phyloP scores from a whole-genome alignment of 495 filamentous ascomycete species.

The Lasiosphaeria miniovina region DNA sequence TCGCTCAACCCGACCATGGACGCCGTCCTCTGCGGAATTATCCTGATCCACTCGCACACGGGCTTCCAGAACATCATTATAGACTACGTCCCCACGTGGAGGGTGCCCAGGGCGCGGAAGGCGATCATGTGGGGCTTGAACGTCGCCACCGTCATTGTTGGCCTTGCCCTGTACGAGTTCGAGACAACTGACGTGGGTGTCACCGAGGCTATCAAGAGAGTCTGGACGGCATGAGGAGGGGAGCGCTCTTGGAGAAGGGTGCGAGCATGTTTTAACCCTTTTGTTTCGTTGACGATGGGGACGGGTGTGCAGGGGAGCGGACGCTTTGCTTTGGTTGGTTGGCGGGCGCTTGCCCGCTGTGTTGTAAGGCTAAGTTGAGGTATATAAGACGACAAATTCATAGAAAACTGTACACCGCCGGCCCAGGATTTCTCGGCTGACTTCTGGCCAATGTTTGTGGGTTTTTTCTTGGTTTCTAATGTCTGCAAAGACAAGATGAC shows the following conservation, averaged over 20 bases:
- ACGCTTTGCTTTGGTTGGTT: conserved; percentile 1
- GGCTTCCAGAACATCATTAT: conserved; percentile 86
- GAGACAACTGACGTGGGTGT: conserved; percentile 99
- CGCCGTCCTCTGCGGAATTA: conserved; percentile 73
- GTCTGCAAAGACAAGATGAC: too few species aligned
- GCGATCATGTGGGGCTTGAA: conserved; percentile 73
- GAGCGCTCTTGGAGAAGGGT: background rate
- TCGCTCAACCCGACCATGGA: conserved; percentile 87
- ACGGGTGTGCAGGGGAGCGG: background rate
- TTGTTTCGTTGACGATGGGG: conserved; percentile 1
- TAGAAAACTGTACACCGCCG: background rate
- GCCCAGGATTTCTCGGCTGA: background rate
- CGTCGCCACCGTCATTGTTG: conserved; percentile 72
- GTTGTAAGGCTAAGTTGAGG: conserved; percentile 9
- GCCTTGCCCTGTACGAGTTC: conserved; percentile 91
- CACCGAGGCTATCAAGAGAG: conserved; percentile 79
- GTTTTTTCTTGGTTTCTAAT: background rate
- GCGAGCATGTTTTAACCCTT: background rate
- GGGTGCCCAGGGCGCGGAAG: conserved; percentile 63
- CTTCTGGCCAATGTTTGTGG: background rate
- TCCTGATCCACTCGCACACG: conserved; percentile 91
- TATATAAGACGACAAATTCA: background rate
- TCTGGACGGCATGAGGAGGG: conserved; percentile 67
- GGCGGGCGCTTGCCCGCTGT: background rate
- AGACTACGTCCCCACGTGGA: conserved; percentile 80